Evolutionary conservation across 2,329 filamentous ascomycete species (phyloP).

Genomic region (Scedosporium minutisporum): DNA sequence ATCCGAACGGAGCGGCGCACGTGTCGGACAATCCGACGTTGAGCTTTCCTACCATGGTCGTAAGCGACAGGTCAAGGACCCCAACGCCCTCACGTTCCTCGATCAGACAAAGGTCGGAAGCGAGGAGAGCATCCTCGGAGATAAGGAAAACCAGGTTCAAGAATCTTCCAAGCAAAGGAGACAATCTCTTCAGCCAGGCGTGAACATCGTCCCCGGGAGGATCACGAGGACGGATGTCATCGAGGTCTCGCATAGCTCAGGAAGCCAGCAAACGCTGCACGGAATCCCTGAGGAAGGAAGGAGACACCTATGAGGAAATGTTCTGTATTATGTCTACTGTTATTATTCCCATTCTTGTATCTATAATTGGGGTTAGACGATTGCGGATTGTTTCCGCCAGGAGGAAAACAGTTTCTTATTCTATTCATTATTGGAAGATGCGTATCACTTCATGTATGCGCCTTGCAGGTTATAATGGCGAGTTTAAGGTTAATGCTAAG

Average conservation of each 20-base stretch:
- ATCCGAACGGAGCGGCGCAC: neutral
- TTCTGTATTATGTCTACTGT: neutral
- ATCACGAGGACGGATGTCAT: neutral
- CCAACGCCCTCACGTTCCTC: conserved; percentile 9
- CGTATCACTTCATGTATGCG: too few relatives aligned
- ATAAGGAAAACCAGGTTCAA: neutral
- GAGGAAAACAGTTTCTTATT: too few relatives aligned
- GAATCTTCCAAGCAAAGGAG: neutral
- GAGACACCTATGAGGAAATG: neutral
- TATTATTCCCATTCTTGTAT: neutral
- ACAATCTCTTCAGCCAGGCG: neutral
- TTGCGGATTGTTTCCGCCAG: too few relatives aligned
- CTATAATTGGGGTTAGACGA: too few relatives aligned
- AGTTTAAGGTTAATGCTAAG: too few relatives aligned
- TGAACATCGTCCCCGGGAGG: neutral
- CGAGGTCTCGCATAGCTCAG: neutral
- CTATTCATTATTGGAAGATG: too few relatives aligned
- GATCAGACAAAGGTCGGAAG: conserved; percentile 10
- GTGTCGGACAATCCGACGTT: neutral
- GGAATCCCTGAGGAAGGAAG: neutral
- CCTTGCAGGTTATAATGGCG: too few relatives aligned
- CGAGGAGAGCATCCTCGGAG: conserved; percentile 9
- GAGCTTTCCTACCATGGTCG: conserved; percentile 9
- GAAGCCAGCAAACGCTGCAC: neutral
- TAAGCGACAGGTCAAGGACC: conserved; percentile 7